Percentiles rank a stretch among this genome's conserved stretches.
Conservation (phyloP, 305 asterid species). For the Lippia alba region DNA sequence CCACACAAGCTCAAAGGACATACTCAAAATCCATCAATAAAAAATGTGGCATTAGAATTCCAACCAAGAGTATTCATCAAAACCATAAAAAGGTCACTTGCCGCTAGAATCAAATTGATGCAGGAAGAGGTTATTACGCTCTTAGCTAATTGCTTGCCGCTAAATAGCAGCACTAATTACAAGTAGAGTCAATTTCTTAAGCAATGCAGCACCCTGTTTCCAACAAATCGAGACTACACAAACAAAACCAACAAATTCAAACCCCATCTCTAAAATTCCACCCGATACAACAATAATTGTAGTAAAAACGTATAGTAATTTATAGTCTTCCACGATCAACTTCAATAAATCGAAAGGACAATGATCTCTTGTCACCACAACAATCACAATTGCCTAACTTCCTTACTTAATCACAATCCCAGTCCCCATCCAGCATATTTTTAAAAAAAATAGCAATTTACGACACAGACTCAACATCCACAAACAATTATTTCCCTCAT, state of each 20-base stretch:
- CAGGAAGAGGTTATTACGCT: neutral
- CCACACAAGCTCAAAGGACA: no score
- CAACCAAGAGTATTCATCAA: slow-evolving; percentile 10
- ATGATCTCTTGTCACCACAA: neutral
- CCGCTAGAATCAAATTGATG: slow-evolving; percentile 4
- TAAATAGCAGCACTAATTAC: neutral
- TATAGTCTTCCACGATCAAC: slow-evolving; percentile 1
- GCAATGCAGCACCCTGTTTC: neutral
- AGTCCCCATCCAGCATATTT: neutral
- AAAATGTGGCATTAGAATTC: neutral
- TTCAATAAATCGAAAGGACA: neutral
- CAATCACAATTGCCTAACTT: neutral
- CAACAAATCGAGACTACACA: neutral
- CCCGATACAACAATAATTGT: neutral
- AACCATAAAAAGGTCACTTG: slow-evolving; percentile 11
- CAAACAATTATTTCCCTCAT: slow-evolving; percentile 5
- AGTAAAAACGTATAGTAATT: neutral
- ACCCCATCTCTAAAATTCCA: neutral
- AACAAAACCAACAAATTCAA: neutral
- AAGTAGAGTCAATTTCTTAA: neutral
- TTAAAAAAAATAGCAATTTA: neutral
- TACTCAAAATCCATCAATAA: no score
- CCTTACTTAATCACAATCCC: neutral
- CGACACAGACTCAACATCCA: neutral
- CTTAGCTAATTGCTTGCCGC: neutral